Base-by-base conservation (phyloP, 495 filamentous ascomycete species). In the Penicillium odoratum region DNA sequence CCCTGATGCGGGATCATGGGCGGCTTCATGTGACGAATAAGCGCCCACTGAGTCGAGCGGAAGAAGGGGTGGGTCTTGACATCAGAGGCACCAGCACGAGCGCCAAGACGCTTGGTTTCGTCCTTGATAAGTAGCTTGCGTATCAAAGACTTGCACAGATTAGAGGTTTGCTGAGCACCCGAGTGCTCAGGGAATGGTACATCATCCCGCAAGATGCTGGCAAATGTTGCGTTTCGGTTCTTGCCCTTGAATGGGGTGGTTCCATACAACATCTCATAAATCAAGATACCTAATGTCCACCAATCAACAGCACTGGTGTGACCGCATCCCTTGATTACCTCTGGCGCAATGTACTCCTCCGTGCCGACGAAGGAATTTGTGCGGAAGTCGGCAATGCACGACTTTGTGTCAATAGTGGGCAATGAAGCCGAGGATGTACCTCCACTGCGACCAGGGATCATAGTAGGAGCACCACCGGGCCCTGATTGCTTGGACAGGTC, bases 181-280 rank as follows among this genome's bases (percentile, higher is more conserved):
- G 86, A 82, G 61, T 92, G 88, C 67, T 98, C 94, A 8, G 94
- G 92, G 76, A 98, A 98, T 26, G 86, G 85, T 49, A 96, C 93
- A 61, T 98, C 94, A 69, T 98, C 95, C 33, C 92, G 81, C 53
- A 98, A 78, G 60, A 98, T 98, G 67, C 98, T 98, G 30, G 92
- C 94, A 75, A 98, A 98, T 1, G 94, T 98, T 15, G 91, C 91
- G 68, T 98, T 98, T 34, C 94, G 85, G 73, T 96, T 98, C 84
- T 98, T 98, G 62, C 94, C 94, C 77, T 98, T 98, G 84, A 98
- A 98, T 0, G 94, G 94, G 2, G 94, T 98, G 3, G 93, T 98
- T 21, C 94, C 95, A 73, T 90, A 98, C n/a, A 98, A 78, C 94
- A 98, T 98, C 72, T 98, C 94, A 62, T 97, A 98, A 55, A 98